Base-by-base conservation (phyloP, 805 yeast species). In the Clavispora fructus region DNA sequence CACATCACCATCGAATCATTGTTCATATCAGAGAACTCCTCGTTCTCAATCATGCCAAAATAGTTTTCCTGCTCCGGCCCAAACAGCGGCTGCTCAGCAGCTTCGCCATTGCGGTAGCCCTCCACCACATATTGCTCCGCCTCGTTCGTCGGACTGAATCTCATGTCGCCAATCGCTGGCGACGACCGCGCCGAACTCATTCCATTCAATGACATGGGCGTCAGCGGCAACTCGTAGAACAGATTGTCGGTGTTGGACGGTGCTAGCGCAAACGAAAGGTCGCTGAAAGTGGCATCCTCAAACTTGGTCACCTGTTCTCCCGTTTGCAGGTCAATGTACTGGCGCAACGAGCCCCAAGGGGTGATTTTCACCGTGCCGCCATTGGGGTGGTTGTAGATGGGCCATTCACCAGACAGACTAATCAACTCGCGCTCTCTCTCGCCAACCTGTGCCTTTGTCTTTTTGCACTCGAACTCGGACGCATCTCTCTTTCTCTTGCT, bases 361-460 rank as follows among this genome's bases (percentile, higher is more conserved):
- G 85, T 79, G 46, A 80, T 75, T 58, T 79, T 81, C 40, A 80
- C 75, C 28, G 68, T 69, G 0, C 85, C 85, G 9, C 85, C 85
- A 11, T 79, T 79, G 1, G 85, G 85, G 51, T 79, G 85, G 43
- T 70, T 69, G 52, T 76, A 80, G 46, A 73, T 67, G 12, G 85
- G 82, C 73, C 78, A 79, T 46, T 78, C 82, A 35, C 68, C 63
- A 14, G 47, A 38, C 41, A 44, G 55, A 25, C 46, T 38, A 13
- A 49, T 37, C 40, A 52, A 44, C 41, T 47, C 53, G 14, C 53
- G 49, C 37, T 56, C 58, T 41, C 48, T 50, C 13, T 53, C 57
- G 17, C 56, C 55, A 7, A 58, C 44, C 17, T 48, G 43, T 37
- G 53, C 57, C 47, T 56, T 55, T 40, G 54, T 45, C 45, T 54